Conservation (phyloP, 805 yeast genomes). For the Brettanomyces nanus region DNA sequence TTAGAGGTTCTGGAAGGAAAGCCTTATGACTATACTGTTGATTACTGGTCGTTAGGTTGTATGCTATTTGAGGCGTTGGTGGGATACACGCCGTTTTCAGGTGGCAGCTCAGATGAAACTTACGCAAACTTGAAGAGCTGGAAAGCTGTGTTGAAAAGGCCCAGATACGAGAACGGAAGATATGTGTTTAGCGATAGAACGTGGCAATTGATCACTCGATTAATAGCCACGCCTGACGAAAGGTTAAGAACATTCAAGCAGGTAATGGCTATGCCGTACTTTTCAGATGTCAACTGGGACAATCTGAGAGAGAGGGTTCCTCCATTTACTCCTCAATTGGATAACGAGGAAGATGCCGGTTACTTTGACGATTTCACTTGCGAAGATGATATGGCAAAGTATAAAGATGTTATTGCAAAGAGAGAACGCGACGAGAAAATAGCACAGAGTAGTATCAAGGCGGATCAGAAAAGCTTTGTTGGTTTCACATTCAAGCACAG, state of each 20-base stretch:
- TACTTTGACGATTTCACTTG: conserved; percentile 96
- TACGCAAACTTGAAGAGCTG: conserved; percentile 89
- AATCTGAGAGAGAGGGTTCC: conserved; percentile 64
- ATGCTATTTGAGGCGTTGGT: conserved; percentile 93
- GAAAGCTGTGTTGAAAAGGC: conserved; percentile 82
- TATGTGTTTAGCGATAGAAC: conserved; percentile 93
- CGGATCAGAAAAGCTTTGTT: conserved; percentile 67
- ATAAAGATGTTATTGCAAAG: conserved; percentile 93
- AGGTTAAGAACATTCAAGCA: conserved; percentile 77
- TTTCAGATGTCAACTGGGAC: conserved; percentile 76
- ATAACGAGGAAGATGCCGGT: conserved; percentile 96
- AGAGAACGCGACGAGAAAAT: conserved; percentile 76
- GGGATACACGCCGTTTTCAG: conserved; percentile 97
- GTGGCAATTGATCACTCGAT: conserved; percentile 76
- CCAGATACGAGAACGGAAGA: conserved; percentile 85
- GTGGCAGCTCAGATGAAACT: conserved; percentile 88
- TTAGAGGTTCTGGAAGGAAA: conserved; percentile 92
- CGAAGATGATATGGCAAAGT: conserved; percentile 95
- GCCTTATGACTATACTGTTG: conserved; percentile 90
- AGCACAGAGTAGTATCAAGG: conserved; percentile 54
- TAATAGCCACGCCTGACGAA: conserved; percentile 71
- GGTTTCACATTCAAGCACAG: conserved; percentile 96
- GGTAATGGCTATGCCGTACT: conserved; percentile 71
- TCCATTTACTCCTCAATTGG: conserved; percentile 95
- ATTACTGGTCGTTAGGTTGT: conserved; percentile 98